phyloP scores from a whole-genome alignment of 805 yeast species.

The Candida xyloterini region DNA sequence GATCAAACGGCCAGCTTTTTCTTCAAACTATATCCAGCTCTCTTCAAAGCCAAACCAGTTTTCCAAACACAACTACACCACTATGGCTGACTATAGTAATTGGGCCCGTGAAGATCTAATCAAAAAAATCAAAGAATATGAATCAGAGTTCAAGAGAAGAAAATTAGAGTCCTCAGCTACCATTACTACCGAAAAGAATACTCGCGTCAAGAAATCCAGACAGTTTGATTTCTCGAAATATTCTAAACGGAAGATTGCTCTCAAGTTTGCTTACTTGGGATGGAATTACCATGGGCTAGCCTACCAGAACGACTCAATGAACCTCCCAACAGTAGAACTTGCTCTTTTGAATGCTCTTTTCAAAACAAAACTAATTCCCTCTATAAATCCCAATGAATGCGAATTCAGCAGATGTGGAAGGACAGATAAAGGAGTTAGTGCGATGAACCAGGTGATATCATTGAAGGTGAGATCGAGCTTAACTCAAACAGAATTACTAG shows the following conservation, averaged over 20 bases:
- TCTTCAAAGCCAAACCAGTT: background rate
- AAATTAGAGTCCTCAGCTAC: background rate
- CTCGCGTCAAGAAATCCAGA: slow-evolving; percentile 31
- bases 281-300: slow-evolving; percentile 95
- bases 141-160: slow-evolving; percentile 24
- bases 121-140: slow-evolving; percentile 53
- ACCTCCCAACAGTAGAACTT: slow-evolving; percentile 84
- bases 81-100: slow-evolving; percentile 39
- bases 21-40: background rate
- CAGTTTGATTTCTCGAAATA: slow-evolving; percentile 65
- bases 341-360: slow-evolving; percentile 68
- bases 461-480: slow-evolving; percentile 70
- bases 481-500: slow-evolving; percentile 56
- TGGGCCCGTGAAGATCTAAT: slow-evolving; percentile 72
- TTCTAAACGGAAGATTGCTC: slow-evolving; percentile 66
- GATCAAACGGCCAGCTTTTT: background rate
- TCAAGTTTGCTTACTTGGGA: slow-evolving; percentile 84
- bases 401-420: slow-evolving; percentile 89
- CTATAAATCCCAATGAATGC: slow-evolving; percentile 57
- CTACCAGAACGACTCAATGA: slow-evolving; percentile 69
- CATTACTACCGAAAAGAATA: background rate
- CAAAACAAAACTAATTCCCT: slow-evolving; percentile 61
- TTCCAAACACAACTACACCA: background rate
- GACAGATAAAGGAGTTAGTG: slow-evolving; percentile 96
- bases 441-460: slow-evolving; percentile 91